Percentiles rank a stretch among this genome's conserved stretches.
Conservation (phyloP, 2,329 filamentous ascomycete genomes). For the Pleurostoma richardsiae region DNA sequence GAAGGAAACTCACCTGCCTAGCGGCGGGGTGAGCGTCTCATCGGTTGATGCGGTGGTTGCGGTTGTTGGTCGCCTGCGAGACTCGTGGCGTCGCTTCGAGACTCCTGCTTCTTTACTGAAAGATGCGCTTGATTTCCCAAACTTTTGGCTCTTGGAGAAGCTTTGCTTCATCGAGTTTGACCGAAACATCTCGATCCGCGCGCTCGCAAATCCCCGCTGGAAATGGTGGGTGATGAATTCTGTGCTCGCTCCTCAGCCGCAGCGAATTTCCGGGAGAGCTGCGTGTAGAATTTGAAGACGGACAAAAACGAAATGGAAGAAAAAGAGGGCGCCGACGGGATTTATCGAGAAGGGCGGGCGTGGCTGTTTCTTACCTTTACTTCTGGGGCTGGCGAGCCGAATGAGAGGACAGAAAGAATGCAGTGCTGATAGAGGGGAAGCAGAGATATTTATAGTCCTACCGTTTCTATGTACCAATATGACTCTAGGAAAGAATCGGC, state of each 20-base stretch:
- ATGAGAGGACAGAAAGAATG: neutral
- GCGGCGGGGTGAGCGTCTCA: conserved; percentile 25
- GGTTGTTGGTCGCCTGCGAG: conserved; percentile 42
- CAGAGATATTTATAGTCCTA: neutral
- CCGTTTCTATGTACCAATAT: too few species aligned
- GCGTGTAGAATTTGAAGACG: neutral
- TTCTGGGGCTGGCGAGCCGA: neutral
- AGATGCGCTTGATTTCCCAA: conserved; percentile 45
- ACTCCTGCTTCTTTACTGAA: conserved; percentile 51
- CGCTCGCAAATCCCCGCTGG: conserved; percentile 1
- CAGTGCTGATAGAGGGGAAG: neutral
- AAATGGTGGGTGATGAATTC: too few species aligned
- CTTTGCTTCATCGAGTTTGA: conserved; percentile 39
- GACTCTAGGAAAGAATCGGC: too few species aligned
- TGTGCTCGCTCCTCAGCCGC: too few species aligned
- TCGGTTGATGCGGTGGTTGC: conserved; percentile 33
- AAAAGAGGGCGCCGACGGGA: neutral
- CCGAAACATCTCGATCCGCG: conserved; percentile 38
- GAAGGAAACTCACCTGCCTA: conserved; percentile 35
- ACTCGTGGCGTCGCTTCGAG: conserved; percentile 49
- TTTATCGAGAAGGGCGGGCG: neutral
- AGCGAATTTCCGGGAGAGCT: too few species aligned
- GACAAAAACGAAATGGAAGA: neutral
- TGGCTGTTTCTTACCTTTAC: too few species aligned
- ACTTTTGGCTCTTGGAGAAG: conserved; percentile 48